phyloP scores from a whole-genome alignment of 2,329 filamentous ascomycete species.

The Aspergillus fischeri region DNA sequence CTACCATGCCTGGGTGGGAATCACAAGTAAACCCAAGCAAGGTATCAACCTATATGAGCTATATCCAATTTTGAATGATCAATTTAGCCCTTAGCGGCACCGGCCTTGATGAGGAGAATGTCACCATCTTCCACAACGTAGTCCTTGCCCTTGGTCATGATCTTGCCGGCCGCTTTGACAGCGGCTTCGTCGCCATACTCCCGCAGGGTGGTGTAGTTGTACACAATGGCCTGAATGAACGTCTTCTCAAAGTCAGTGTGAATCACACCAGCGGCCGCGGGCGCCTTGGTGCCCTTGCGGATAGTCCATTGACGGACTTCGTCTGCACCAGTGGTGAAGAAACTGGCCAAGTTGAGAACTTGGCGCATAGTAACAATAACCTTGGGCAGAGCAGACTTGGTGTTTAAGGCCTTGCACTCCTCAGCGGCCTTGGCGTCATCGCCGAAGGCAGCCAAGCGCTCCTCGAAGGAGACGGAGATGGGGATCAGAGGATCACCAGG shows the following conservation, averaged over 20 bases:
- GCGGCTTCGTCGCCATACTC: slow-evolving; percentile 84
- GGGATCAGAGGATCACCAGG: slow-evolving; percentile 86
- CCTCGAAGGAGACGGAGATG: slow-evolving; percentile 88
- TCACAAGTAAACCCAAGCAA: slow-evolving; percentile 3
- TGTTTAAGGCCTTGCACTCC: slow-evolving; percentile 83
- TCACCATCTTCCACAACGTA: slow-evolving; percentile 61
- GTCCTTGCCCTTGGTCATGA: slow-evolving; percentile 98
- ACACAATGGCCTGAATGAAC: slow-evolving; percentile 94
- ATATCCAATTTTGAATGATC: slow-evolving; percentile 4
- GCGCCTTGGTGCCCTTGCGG: slow-evolving; percentile 92
- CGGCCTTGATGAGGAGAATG: slow-evolving; percentile 76
- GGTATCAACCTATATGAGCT: background rate
- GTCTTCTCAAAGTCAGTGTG: slow-evolving; percentile 98
- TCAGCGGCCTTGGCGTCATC: slow-evolving; percentile 71
- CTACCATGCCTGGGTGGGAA: background rate
- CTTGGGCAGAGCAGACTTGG: slow-evolving; percentile 88
- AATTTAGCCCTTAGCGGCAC: slow-evolving; percentile 45
- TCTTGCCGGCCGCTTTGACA: slow-evolving; percentile 89
- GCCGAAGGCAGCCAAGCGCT: slow-evolving; percentile 77
- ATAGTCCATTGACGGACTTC: slow-evolving; percentile 99
- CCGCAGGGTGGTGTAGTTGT: slow-evolving; percentile 77
- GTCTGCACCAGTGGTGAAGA: slow-evolving; percentile 94
- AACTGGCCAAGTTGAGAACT: slow-evolving; percentile 81
- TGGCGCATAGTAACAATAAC: slow-evolving; percentile 90
- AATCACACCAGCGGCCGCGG: slow-evolving; percentile 94